Percentiles rank a stretch among this genome's conserved stretches.
Evolutionary conservation across 352 stramenopile genomes (phyloP).

Genomic region (Hyaloperonospora brassicae): DNA sequence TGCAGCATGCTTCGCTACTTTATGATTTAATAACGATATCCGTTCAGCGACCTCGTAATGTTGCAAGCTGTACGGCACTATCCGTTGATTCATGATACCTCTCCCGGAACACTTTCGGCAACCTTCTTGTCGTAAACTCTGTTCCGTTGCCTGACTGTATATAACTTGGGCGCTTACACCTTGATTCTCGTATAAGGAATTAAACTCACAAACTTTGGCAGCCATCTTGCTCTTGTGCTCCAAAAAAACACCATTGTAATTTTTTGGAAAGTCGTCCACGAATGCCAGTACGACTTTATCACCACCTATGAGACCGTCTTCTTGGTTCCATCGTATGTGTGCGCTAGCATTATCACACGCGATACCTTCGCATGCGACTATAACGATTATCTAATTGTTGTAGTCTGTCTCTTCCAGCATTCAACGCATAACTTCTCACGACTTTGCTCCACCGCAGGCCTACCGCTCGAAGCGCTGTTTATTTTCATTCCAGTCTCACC

Average conservation of each 20-base stretch:
- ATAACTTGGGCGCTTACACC: too few species aligned
- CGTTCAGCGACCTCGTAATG: constrained; percentile 26
- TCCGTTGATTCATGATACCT: constrained; percentile 16
- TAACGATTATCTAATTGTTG: neutral
- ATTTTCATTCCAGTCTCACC: neutral
- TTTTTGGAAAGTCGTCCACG: too few species aligned
- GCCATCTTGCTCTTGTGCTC: too few species aligned
- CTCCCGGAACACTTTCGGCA: too few species aligned
- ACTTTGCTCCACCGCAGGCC: neutral
- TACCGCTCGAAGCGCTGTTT: constrained; percentile 1
- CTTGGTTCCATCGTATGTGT: constrained; percentile 6
- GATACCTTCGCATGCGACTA: constrained; percentile 2
- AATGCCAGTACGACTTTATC: too few species aligned
- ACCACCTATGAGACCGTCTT: too few species aligned
- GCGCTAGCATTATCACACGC: neutral
- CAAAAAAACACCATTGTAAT: too few species aligned
- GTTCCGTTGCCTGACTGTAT: too few species aligned
- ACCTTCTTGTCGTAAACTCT: too few species aligned
- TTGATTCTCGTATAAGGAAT: too few species aligned
- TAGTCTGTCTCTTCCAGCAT: constrained; percentile 15
- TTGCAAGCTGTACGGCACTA: constrained; percentile 18
- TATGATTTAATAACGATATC: constrained; percentile 7
- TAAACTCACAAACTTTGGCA: too few species aligned
- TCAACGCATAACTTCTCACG: constrained; percentile 3
- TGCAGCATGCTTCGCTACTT: constrained; percentile 4